These are phyloP conservation scores for Sisymbrium irio DNA, from an alignment of 345 rosid species.

Conservation along the genomic window DNA sequence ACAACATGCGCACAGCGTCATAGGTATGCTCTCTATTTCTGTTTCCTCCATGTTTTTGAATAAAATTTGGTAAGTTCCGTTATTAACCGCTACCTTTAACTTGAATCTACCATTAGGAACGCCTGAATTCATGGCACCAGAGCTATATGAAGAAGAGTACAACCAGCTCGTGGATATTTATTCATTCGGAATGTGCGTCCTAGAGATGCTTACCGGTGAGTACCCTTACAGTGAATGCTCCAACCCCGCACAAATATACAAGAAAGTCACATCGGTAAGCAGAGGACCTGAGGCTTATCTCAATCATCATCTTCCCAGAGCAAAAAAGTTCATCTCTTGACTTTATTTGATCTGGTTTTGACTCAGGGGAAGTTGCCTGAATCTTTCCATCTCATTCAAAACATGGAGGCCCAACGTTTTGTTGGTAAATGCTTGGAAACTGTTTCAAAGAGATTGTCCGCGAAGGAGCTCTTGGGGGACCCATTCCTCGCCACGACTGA, in stretches of 20 bases:
- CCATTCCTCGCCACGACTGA: constrained; percentile 59
- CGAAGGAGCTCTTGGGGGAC: constrained; percentile 62
- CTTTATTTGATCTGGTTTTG: constrained; percentile 13
- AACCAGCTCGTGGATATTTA: constrained; percentile 87
- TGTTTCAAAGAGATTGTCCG: constrained; percentile 74
- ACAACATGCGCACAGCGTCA: constrained; percentile 81
- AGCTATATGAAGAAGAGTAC: constrained; percentile 92
- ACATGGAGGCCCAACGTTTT: constrained; percentile 59
- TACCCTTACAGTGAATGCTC: constrained; percentile 88
- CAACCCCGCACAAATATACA: constrained; percentile 92
- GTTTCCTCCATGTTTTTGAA: not conserved
- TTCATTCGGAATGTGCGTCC: constrained; percentile 90
- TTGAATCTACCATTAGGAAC: constrained; percentile 52
- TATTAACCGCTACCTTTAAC: not conserved
- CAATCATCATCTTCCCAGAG: not conserved
- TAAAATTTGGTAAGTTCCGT: not conserved
- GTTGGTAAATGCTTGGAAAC: constrained; percentile 76
- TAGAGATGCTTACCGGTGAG: constrained; percentile 91
- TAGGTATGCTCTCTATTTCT: constrained; percentile 42
- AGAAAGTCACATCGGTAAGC: constrained; percentile 89
- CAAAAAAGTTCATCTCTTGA: not conserved
- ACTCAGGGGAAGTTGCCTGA: constrained; percentile 82
- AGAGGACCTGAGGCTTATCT: constrained; percentile 1
- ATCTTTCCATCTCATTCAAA: constrained; percentile 67
- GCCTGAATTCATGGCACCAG: constrained; percentile 99